Percentiles rank a stretch among this genome's conserved stretches.
Conservation (phyloP, 225 moss, liverwort and hornwort genomes). For the Thuidium tamariscinum region DNA sequence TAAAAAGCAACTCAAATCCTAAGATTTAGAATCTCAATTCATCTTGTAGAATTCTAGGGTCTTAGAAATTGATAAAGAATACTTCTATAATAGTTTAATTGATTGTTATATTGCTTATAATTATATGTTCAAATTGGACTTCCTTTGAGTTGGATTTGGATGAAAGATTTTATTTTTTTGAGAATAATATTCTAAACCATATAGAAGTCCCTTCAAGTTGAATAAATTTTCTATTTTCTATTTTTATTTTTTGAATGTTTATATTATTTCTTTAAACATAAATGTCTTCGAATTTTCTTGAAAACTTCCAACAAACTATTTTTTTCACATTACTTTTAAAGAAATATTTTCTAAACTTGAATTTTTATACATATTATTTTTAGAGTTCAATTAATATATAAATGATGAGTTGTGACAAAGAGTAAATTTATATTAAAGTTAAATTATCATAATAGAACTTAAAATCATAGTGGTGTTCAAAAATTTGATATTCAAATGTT, state of each 20-base stretch:
- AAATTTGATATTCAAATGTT: background rate
- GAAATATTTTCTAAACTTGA: background rate
- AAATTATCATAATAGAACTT: too few species aligned
- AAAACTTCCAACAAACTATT: background rate
- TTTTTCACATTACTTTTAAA: background rate
- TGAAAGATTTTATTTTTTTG: background rate
- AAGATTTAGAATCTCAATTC: rapidly evolving
- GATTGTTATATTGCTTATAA: background rate
- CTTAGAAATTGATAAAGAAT: background rate
- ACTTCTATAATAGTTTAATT: background rate
- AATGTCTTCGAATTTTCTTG: too few species aligned
- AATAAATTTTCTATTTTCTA: background rate
- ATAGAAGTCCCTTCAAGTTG: rapidly evolving
- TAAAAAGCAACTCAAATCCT: background rate
- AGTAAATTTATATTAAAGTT: background rate
- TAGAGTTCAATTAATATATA: background rate
- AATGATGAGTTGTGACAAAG: background rate
- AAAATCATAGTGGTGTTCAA: rapidly evolving
- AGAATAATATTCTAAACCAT: background rate
- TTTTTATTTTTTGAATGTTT: background rate
- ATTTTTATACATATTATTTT: background rate
- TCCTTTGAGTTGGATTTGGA: background rate
- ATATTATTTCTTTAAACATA: background rate
- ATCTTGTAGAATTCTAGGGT: background rate
- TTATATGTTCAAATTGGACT: background rate